Evolutionary conservation across 2,329 filamentous ascomycete species (phyloP), one percentile per base, ranked within the genome.

Genomic region (Cylindrodendrum hubeiense): DNA sequence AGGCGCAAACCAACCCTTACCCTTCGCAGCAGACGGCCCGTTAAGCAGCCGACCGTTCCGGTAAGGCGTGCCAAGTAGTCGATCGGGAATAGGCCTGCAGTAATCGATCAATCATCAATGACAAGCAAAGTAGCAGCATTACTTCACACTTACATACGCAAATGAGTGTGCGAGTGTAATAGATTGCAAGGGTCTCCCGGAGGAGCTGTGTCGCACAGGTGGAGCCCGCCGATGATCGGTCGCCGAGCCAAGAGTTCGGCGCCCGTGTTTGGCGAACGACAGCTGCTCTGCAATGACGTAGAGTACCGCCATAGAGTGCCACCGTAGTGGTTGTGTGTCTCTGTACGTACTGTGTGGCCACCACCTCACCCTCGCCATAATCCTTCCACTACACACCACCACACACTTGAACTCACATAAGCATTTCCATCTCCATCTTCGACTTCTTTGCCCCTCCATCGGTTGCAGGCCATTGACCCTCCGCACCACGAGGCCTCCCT

Each of bases 71-170:
- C 28, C 26, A 9, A 4, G 39, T 22, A 21, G 34, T 24, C 22
- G 44, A 41, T 22, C 26, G 43, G 8, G 37, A 34, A 28, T 24
- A 8, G 52, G 17, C 44, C 37, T 21, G 9, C n/a, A 52, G 53
- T 59, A 50, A 58, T 63, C 43, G 19, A 49, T 46, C 52, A 63
- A 51, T 63, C 54, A 53, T 63, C 60, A 19, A 63, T 58, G 33
- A 43, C 55, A 55, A 21, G 50, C 41, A 50, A 10, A 39, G 26
- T 26, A 43, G 41, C n/a, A 17, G 53, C 39, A 58, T 58, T 63
- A 63, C 60, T 51, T 49, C 26, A 63, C 54, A 53, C 47, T 58
- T 57, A 63, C 60, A 63, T 39, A 63, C 53, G 44, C 46, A 34
- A 24, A 26, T 22, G 21, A 30, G 41, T 39, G 34, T 17, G 26